phyloP scores from a whole-genome alignment of 2,329 filamentous ascomycete genomes.

The Aspergillus tanneri region DNA sequence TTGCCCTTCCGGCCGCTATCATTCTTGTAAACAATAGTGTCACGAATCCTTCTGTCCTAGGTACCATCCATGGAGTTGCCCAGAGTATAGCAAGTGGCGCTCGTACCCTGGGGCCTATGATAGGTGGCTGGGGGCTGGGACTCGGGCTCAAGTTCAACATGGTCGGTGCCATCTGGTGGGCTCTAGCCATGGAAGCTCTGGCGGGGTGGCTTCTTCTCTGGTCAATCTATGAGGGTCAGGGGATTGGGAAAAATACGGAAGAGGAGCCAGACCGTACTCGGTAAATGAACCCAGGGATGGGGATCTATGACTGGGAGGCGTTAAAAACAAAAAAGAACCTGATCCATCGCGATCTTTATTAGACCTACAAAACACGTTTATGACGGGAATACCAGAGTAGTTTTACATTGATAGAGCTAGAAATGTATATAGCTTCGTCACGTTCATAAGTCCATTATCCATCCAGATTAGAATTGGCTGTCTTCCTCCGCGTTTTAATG shows the following conservation, averaged over 20 bases:
- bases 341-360: too few species aligned
- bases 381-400: background rate
- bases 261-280: conserved; percentile 17
- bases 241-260: conserved; percentile 53
- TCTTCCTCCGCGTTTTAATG: background rate
- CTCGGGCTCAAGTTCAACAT: conserved; percentile 54
- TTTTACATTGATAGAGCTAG: background rate
- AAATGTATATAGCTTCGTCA: background rate
- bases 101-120: conserved; percentile 56
- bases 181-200: conserved; percentile 53
- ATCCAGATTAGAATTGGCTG: background rate
- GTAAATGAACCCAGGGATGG: background rate
- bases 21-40: conserved; percentile 63
- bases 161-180: conserved; percentile 60
- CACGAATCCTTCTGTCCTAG: conserved; percentile 56
- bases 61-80: conserved; percentile 59
- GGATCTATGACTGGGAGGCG: too few species aligned
- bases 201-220: conserved; percentile 59
- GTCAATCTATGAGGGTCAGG: conserved; percentile 64
- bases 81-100: conserved; percentile 56
- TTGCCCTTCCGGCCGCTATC: conserved; percentile 59
- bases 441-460: conserved; percentile 1
- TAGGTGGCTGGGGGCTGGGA: conserved; percentile 56
- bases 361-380: background rate
- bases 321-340: too few species aligned